Conservation (phyloP, 257 asterid genomes). For the Solanum sparsipilum region DNA sequence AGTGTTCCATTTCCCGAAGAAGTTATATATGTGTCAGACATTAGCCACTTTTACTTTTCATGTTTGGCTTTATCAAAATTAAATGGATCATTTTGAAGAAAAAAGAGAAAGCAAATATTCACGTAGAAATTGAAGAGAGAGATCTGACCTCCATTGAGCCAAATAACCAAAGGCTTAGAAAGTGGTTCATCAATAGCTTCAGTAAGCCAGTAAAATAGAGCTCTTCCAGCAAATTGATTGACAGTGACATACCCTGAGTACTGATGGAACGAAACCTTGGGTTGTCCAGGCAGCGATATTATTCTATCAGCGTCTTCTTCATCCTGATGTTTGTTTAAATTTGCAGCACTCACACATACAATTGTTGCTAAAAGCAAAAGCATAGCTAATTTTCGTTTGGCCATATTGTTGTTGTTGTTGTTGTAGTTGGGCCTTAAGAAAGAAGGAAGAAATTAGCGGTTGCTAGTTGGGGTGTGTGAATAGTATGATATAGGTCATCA, state of each 20-base stretch:
- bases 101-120: too few species aligned
- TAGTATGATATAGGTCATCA: background rate
- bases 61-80: too few species aligned
- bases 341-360: background rate
- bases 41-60: too few species aligned
- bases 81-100: too few species aligned
- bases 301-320: constrained; percentile 72
- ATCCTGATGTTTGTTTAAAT: background rate
- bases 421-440: background rate
- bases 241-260: constrained; percentile 88
- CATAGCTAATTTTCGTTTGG: background rate
- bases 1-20: background rate
- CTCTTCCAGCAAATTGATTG: constrained; percentile 58
- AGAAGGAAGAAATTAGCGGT: background rate
- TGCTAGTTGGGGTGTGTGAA: constrained; percentile 1
- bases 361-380: constrained; percentile 1
- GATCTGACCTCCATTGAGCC: constrained; percentile 89
- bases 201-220: constrained; percentile 85
- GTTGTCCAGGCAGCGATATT: constrained; percentile 75
- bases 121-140: background rate
- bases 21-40: background rate
- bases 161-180: constrained; percentile 62
- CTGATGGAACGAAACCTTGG: constrained; percentile 57
- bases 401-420: background rate
- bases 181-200: constrained; percentile 48